These are phyloP conservation scores for Murraya koenigii DNA, from an alignment of 345 rosid genomes.

Conservation along the genomic window DNA sequence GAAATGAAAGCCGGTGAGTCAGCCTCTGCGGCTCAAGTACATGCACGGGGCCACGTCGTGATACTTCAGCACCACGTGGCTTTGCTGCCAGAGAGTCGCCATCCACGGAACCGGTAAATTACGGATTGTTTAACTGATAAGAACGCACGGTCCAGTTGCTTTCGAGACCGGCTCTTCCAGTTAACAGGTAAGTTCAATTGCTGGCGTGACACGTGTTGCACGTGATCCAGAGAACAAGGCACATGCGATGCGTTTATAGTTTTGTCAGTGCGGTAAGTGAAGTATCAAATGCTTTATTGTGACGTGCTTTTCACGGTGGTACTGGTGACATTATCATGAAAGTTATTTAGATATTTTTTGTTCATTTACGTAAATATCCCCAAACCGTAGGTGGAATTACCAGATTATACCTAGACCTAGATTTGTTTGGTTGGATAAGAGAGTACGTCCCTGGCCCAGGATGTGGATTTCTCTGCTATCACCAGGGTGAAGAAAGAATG, in stretches of 20 bases:
- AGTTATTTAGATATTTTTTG: neutral
- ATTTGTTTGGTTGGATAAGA: neutral
- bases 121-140: neutral
- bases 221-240: neutral
- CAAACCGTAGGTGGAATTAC: neutral
- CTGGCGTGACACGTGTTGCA: constrained; percentile 1
- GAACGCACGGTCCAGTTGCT: neutral
- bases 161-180: neutral
- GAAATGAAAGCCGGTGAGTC: neutral
- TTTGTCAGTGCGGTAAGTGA: constrained; percentile 5
- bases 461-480: neutral
- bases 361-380: neutral
- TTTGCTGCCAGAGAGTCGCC: neutral
- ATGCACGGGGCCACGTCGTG: constrained; percentile 20
- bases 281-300: constrained; percentile 2
- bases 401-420: neutral
- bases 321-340: neutral
- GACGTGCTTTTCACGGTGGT: constrained; percentile 18
- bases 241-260: neutral
- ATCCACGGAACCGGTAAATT: neutral
- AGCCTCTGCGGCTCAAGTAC: constrained; percentile 2
- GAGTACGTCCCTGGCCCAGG: neutral
- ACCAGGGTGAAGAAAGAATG: too few relatives aligned
- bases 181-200: neutral
- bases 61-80: neutral